Evolutionary conservation across 164 flowering plant genomes (phyloP), one percentile per base, ranked within the genome.

Genomic region (Platanus orientalis): DNA sequence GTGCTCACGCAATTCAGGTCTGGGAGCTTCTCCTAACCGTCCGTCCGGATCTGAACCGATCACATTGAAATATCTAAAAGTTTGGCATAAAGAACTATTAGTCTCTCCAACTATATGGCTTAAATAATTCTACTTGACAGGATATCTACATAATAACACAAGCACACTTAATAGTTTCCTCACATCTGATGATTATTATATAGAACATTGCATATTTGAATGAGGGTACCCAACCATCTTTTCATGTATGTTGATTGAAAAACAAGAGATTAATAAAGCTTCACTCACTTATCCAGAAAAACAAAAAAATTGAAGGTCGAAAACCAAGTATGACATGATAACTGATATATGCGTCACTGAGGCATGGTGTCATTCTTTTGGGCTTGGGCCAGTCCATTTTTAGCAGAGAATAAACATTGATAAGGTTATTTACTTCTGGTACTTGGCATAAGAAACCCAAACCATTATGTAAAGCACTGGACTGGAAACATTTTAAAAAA

Each of bases 11-110:
- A 94, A 67, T 68, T 94, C 99, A 65, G 97, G 96, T 73, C 92
- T 87, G 19, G 97, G 97, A 73, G 96, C 90, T 80, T 94, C 99
- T 27, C 99, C 99, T 54, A 94, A 71, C 74, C 87, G 83, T 60
- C 99, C 97, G 58, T 83, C 89, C 25, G 97, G 99, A 73, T 94
- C 99, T 16, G 99, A 94, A 59, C 99, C 99, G 70, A 94, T 94
- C 53, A 94, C 99, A 76, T 91, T 94, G 78, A 94, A 94, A 71
- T 94, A 94, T 73, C 98, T 90, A 78, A 34, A 57, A 62, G 25
- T 48, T 25, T 48, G 16, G 29, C 48, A 48, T 20, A 48, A 20
- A 30, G 14, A 26, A 11, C 32, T n/a, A 20, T 64, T 23, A 58
- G 63, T 24, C 20, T 6, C 13, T 24, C 5, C 49, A 25, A 62